Base-by-base conservation (phyloP, 345 rosid species). In the Carallia brachiata region DNA sequence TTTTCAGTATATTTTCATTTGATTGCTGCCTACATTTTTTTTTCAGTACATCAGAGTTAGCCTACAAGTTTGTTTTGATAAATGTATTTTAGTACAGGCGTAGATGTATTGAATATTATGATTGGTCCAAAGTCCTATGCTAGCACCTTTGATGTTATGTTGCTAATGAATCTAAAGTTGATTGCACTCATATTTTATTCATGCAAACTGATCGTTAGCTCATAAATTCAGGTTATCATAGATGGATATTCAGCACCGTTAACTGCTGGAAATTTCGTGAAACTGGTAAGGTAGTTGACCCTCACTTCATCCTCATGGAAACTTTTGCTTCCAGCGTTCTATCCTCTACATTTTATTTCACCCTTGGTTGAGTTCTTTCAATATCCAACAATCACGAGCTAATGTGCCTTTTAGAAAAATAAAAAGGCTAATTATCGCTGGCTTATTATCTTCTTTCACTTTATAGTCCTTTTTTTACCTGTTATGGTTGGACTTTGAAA, bases 161-260 rank as follows among this genome's bases (percentile, higher is more conserved):
- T 54, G 40, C 13, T 52, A 56, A 62, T 61, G 34, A 50, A 37
- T 66, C 32, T 27, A 27, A 56, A 56, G 65, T 34, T 23, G 10
- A 48, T 63, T 18, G 57, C 18, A 6, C 18, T 40, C 34, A 10
- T 47, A 19, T 3, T 55, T 13, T 52, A 40, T 61, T 16, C 61
- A 36, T 23, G 23, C 44, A 27, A 27, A 44, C 57, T 78, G 17
- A 54, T 58, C 16, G 56, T 65, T 52, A 30, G 23, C 18, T 57
- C 67, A 36, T 73, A 66, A 37, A 63, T 75, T 73, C 83, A 91
- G 96, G 81, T 94, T 44, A 81, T 88, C 70, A 69, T 94, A 37
- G 95, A 91, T 80, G 98, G 98, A 72, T 94, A 82, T 79, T 94
- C 96, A 62, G 97, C 95, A 31, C 98, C 97, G 5, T 67, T 94